These are phyloP conservation scores for Mycena chlorophos DNA, from an alignment of 768 basidiomycete species.

Conservation along the genomic window DNA sequence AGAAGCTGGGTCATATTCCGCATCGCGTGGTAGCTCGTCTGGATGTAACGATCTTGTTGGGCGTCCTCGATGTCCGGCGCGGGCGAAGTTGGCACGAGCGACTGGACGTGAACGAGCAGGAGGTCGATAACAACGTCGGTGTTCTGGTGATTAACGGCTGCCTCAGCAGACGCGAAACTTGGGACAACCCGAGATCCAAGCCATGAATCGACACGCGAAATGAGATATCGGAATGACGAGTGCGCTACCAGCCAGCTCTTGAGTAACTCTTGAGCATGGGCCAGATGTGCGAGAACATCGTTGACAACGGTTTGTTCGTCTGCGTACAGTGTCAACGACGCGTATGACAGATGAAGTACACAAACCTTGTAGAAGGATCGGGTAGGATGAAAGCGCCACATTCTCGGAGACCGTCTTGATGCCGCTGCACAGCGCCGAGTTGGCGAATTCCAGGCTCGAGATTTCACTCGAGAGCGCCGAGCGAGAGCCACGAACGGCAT, in stretches of 20 bases:
- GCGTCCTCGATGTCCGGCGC: constrained; percentile 29
- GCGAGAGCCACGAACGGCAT: not conserved
- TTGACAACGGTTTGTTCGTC: constrained; percentile 16
- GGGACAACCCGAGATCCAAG: constrained; percentile 16
- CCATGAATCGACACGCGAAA: constrained; percentile 37
- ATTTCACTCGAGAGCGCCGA: not conserved
- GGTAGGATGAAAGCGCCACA: constrained; percentile 19
- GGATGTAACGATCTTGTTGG: constrained; percentile 50
- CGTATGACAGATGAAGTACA: not conserved
- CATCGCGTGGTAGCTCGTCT: constrained; percentile 45
- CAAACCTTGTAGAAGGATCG: constrained; percentile 17
- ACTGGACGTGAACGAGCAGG: constrained; percentile 67
- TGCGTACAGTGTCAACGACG: not conserved
- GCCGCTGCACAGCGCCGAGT: not conserved
- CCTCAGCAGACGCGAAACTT: not conserved
- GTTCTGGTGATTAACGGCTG: constrained; percentile 10
- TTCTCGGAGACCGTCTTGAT: not conserved
- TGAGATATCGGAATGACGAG: constrained; percentile 33
- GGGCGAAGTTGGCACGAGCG: constrained; percentile 46
- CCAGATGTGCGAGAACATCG: constrained; percentile 8
- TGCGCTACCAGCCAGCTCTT: constrained; percentile 29
- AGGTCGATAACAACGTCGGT: constrained; percentile 54
- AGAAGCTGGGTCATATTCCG: constrained; percentile 50
- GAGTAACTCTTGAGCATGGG: constrained; percentile 12
- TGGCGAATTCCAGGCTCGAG: not conserved